Evolutionary conservation across 1,139 yeast genomes (phyloP), one percentile per base, ranked within the genome.

Genomic region (Eremothecium cymbalariae): DNA sequence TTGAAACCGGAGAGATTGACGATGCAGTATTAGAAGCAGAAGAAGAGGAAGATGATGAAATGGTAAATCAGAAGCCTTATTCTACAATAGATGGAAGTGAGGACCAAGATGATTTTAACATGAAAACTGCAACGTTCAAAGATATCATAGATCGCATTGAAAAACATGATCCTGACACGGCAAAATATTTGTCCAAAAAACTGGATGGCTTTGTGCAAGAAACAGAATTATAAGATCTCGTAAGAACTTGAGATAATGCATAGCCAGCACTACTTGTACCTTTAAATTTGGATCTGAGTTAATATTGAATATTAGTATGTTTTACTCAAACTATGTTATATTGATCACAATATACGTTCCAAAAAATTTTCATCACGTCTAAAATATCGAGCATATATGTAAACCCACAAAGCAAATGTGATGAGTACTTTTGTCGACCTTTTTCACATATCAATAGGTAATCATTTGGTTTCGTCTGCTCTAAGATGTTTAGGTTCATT

Each of bases 121-220:
- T 57, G 26, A 55, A 49, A 24, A 54, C 56, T 7, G 59, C 68
- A 1, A 41, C 57, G 51, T 47, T 58, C 60, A 51, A 58, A 36
- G 56, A 68, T 51, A 49, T 62, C 53, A 39, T 65, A 46, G 38
- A 58, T 46, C 64, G 57, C 56, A 63, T 59, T 38, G 63, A 47
- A 42, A 59, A 48, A 38, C 53, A 33, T 45, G 59, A 62, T 39
- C 59, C 63, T 1, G 45, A 46, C 8, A 51, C 69, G 4, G 67
- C 74, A 0, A 47, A 53, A 11, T 63, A 66, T 36, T 47, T 74
- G 18, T 50, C 51, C 9, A 48, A 52, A 5, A 33, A 44, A 3
- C 53, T 77, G 22, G 61, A 68, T 4, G 76, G 74, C 1, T 39
- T 54, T 24, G 17, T 57, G 64, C 40, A 62, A 69, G 43, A 74